These are phyloP conservation scores for Nemania abortiva DNA, from an alignment of 2,329 filamentous ascomycete species.

Conservation along the genomic window DNA sequence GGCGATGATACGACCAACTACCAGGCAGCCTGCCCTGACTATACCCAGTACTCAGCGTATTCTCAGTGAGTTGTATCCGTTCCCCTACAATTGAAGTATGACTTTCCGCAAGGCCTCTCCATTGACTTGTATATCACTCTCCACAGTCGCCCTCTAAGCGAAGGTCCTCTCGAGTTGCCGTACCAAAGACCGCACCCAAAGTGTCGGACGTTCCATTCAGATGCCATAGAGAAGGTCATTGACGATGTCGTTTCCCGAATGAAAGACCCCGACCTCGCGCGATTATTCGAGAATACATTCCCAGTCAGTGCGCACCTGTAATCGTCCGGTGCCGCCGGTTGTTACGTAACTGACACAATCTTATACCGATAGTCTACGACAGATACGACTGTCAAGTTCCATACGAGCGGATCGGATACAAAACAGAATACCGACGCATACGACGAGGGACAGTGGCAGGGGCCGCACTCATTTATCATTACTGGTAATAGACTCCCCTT, in stretches of 20 bases:
- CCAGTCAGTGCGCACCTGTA: slow-evolving; percentile 59
- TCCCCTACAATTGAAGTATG: not conserved
- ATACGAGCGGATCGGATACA: slow-evolving; percentile 75
- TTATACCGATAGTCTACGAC: slow-evolving; percentile 71
- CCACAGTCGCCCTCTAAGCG: slow-evolving; percentile 78
- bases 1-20: slow-evolving; percentile 51
- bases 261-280: slow-evolving; percentile 86
- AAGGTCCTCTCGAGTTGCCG: slow-evolving; percentile 82
- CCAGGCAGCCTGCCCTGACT: slow-evolving; percentile 71
- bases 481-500: slow-evolving; percentile 65
- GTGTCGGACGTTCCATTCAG: slow-evolving; percentile 91
- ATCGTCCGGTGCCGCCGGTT: not conserved
- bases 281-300: slow-evolving; percentile 95
- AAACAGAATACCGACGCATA: slow-evolving; percentile 51
- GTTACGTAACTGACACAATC: slow-evolving; percentile 13
- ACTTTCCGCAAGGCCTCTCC: not conserved
- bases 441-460: slow-evolving; percentile 78
- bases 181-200: slow-evolving; percentile 84
- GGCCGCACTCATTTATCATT: slow-evolving; percentile 91
- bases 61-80: slow-evolving; percentile 63
- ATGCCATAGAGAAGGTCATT: slow-evolving; percentile 89
- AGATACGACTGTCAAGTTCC: slow-evolving; percentile 91
- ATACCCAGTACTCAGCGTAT: slow-evolving; percentile 68
- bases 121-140: slow-evolving; percentile 39
- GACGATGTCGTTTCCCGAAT: slow-evolving; percentile 82